These are phyloP conservation scores for Inga oerstediana DNA, from an alignment of 306 rosid species.

Conservation along the genomic window DNA sequence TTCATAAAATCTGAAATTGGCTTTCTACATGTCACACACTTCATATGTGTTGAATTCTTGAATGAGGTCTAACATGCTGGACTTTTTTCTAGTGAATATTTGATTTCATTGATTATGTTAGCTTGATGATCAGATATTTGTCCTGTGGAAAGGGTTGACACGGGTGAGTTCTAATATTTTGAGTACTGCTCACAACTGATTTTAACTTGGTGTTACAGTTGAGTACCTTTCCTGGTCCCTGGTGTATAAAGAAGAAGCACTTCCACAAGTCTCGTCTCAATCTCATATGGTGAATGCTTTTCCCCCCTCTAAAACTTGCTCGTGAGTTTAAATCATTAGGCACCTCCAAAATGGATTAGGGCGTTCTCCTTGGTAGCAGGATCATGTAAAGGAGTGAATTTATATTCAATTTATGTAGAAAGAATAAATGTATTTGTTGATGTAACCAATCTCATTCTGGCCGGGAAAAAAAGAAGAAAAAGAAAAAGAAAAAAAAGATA, in stretches of 20 bases:
- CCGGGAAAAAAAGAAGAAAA: background rate
- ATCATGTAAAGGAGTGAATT: slow-evolving; percentile 15
- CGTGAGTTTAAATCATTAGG: background rate
- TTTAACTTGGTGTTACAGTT: slow-evolving; percentile 48
- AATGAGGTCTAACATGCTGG: slow-evolving; percentile 15
- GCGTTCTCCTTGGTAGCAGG: slow-evolving; percentile 21
- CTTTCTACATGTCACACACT: background rate
- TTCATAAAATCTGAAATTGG: slow-evolving; percentile 9
- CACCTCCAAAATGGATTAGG: background rate
- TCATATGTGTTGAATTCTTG: background rate
- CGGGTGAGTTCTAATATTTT: background rate
- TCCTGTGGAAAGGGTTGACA: slow-evolving; percentile 15
- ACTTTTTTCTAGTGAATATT: slow-evolving; percentile 5
- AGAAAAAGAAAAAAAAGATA: background rate
- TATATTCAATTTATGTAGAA: background rate
- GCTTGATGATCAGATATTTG: background rate
- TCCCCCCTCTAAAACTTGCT: background rate
- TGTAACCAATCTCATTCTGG: background rate
- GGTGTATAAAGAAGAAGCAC: slow-evolving; percentile 80
- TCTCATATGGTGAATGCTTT: slow-evolving; percentile 59
- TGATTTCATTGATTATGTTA: background rate
- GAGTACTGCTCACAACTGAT: background rate
- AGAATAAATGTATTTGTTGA: slow-evolving; percentile 12
- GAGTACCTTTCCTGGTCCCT: slow-evolving; percentile 82
- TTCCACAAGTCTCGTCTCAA: slow-evolving; percentile 61